Base-by-base conservation (phyloP, 2,329 filamentous ascomycete species). In the Aureobasidium leucospermi region DNA sequence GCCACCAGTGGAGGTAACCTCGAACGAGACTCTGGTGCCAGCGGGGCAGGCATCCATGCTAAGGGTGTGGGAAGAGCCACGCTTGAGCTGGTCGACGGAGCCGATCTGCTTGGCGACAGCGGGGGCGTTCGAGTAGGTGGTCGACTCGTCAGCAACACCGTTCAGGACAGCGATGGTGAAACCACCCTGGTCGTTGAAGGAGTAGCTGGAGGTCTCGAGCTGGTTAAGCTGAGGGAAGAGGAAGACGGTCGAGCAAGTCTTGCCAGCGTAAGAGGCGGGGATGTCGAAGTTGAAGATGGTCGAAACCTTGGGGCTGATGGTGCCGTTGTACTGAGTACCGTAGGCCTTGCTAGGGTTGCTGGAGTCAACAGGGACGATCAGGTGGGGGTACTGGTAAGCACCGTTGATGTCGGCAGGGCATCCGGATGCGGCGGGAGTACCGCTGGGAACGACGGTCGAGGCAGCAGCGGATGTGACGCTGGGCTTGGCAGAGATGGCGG, bases 201-300 rank as follows among this genome's bases (percentile, higher is more conserved):
- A 79, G 71, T 76, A 86, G 16, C 76, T 75, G 0, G 83, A 84
- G 1, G 83, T 85, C 71, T 82, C 72, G 16, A 87, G 80, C 41
- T 84, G 72, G 23, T 75, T 66, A 62, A 82, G 71, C 53, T 75
- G 65, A 9, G 86, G 85, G 72, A 88, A 81, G 49, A 87, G 75
- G 79, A 89, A 89, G 60, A 84, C 74, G 7, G 88, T 75, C 59
- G 78, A 80, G 75, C 86, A 89, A 6, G 74, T 81, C 72, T 83
- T 82, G 65, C 81, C 82, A 9, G 75, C 66, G 65, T 83, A 78
- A 2, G 73, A 71, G 4, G 71, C 63, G 0, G 81, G 81, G 47
- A 89, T 81, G 67, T 87, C 84, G 72, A 89, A 89, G 75, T 87
- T 87, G 79, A 86, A 88, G 67, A 88, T 80, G 13, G 81, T 80